Evolutionary conservation across 192 early-diverging fungal genomes (phyloP).

Genomic region (Allomyces macrogynus): DNA sequence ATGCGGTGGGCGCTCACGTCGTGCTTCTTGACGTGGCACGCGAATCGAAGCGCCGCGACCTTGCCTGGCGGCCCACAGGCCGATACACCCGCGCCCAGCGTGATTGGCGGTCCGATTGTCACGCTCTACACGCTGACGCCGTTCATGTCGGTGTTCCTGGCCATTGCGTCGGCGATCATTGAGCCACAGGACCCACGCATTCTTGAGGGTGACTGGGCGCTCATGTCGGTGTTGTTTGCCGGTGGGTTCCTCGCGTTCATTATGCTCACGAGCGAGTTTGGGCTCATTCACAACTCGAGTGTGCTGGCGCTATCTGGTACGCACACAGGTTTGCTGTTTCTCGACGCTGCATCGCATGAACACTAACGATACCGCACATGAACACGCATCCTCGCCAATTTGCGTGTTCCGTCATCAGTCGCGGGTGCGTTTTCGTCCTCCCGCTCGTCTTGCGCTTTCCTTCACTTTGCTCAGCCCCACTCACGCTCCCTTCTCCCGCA

Average conservation of each 20-base stretch:
- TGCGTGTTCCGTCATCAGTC: no score
- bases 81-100: not conserved
- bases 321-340: no score
- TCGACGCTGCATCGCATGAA: no score
- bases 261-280: not conserved
- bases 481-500: no score
- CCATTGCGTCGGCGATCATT: not conserved
- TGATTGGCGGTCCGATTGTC: not conserved
- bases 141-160: not conserved
- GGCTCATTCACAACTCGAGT: not conserved
- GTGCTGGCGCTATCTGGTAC: not conserved
- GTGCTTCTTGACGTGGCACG: not conserved
- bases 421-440: no score
- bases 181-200: not conserved
- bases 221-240: not conserved
- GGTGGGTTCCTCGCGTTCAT: not conserved
- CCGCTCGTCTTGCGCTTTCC: no score
- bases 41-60: not conserved
- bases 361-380: no score
- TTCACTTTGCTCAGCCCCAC: no score
- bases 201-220: not conserved
- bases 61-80: not conserved
- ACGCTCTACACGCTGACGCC: not conserved
- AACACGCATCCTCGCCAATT: no score
- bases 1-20: not conserved